Evolutionary conservation across 768 basidiomycete genomes (phyloP).

Genomic region (Leccinum uliginosum): DNA sequence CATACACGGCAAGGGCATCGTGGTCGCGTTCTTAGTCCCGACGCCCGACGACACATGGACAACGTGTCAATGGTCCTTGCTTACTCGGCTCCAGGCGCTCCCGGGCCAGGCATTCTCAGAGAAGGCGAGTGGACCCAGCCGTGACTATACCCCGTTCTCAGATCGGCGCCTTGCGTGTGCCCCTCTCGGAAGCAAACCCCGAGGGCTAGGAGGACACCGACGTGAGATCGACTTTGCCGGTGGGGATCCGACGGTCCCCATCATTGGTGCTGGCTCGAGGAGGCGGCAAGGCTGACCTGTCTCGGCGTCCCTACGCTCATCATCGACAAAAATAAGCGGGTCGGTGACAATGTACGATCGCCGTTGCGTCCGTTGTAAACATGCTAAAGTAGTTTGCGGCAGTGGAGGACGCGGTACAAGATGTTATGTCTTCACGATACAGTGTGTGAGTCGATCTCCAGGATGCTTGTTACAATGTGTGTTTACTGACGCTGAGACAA

Average conservation of each 20-base stretch:
- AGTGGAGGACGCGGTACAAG: constrained; percentile 57
- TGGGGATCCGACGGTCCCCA: constrained; percentile 50
- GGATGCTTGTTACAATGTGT: constrained; percentile 2
- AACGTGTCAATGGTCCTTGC: constrained; percentile 52
- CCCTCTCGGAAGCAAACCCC: constrained; percentile 31
- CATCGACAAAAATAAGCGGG: constrained; percentile 46
- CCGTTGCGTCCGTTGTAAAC: neutral
- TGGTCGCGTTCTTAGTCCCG: constrained; percentile 49
- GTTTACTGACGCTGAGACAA: constrained; percentile 13
- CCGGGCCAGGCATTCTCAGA: constrained; percentile 47
- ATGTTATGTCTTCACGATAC: constrained; percentile 50
- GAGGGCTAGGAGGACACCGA: constrained; percentile 48
- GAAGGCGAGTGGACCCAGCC: constrained; percentile 21
- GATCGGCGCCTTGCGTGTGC: constrained; percentile 39
- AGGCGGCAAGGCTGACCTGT: constrained; percentile 58
- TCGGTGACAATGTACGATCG: constrained; percentile 42
- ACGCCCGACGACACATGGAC: constrained; percentile 43
- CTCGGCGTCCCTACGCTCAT: constrained; percentile 53
- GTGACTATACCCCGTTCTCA: neutral
- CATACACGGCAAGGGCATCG: constrained; percentile 43
- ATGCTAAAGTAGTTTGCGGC: constrained; percentile 1
- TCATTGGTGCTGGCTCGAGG: constrained; percentile 60
- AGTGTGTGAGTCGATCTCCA: constrained; percentile 35
- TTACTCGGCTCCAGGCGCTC: constrained; percentile 56
- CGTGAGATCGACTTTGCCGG: constrained; percentile 41